A percentile compares a stretch with the other conserved stretches of the same genome.
Conservation (phyloP, 169 alveolate genomes). For the Eimeria tenella region DNA sequence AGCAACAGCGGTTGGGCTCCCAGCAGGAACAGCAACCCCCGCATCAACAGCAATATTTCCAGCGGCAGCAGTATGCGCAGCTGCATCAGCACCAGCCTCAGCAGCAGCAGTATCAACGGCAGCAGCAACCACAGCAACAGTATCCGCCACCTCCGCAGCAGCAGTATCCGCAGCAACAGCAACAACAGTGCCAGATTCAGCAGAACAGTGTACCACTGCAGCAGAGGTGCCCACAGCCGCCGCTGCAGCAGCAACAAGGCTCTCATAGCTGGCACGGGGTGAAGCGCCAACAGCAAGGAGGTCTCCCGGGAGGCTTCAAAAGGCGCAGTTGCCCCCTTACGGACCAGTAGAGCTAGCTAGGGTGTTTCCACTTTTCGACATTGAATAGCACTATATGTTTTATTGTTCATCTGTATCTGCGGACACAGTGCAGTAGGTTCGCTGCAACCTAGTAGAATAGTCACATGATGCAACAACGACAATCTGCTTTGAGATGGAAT, state of each 20-base stretch:
- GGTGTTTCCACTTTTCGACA: too few relatives aligned
- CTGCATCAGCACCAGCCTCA: not conserved
- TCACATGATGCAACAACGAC: too few relatives aligned
- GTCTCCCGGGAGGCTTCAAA: not conserved
- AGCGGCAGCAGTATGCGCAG: not conserved
- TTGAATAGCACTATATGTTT: too few relatives aligned
- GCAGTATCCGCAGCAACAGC: not conserved
- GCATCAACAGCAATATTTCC: not conserved
- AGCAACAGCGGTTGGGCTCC: not conserved
- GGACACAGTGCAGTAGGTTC: too few relatives aligned
- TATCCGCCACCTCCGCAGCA: not conserved
- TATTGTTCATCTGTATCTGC: too few relatives aligned
- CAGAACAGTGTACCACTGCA: not conserved
- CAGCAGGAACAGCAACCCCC: not conserved
- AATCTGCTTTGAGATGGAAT: too few relatives aligned
- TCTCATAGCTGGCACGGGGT: not conserved
- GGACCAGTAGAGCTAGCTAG: too few relatives aligned
- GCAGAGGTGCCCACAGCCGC: not conserved
- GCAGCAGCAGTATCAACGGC: conserved; percentile 29
- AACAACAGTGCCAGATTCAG: conserved; percentile 20
- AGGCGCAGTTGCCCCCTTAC: too few relatives aligned
- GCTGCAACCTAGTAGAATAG: too few relatives aligned
- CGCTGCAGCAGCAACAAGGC: not conserved
- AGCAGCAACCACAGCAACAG: conserved; percentile 10
- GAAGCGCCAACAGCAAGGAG: conserved; percentile 38